A percentile compares a stretch with the other conserved stretches of the same genome.
Evolutionary conservation across 2,329 filamentous ascomycete species (phyloP).

Genomic region (Graphilbum ipis-grandicollis): DNA sequence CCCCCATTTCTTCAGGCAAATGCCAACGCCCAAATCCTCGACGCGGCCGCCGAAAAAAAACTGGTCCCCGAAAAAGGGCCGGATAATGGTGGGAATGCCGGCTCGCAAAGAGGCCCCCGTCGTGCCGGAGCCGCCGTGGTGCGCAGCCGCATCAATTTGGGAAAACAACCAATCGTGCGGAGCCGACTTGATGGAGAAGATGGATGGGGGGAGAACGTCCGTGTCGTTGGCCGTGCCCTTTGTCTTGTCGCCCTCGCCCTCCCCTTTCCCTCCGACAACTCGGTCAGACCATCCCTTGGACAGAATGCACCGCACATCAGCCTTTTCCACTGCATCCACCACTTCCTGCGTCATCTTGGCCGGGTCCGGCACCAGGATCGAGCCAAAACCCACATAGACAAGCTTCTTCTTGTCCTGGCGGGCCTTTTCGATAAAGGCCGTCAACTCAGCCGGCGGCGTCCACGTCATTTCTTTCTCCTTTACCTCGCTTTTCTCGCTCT

Average conservation of each 20-base stretch:
- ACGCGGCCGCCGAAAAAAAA: conserved; percentile 87
- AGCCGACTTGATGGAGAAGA: conserved; percentile 74
- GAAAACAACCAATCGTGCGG: conserved; percentile 95
- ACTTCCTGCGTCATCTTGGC: conserved; percentile 82
- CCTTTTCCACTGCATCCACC: conserved; percentile 75
- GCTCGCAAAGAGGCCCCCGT: conserved; percentile 85
- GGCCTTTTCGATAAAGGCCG: conserved; percentile 69
- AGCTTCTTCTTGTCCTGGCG: conserved; percentile 72
- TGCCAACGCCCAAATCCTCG: conserved; percentile 83
- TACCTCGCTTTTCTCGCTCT: neutral
- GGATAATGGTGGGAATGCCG: conserved; percentile 83
- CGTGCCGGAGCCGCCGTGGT: conserved; percentile 88
- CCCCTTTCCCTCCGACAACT: conserved; percentile 13
- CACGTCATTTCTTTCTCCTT: conserved; percentile 24
- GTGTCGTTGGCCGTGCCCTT: neutral
- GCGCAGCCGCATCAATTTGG: conserved; percentile 84
- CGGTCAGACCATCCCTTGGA: conserved; percentile 97
- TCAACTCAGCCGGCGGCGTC: conserved; percentile 58
- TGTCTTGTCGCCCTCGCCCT: neutral
- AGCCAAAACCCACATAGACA: conserved; percentile 94
- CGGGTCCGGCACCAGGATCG: conserved; percentile 84
- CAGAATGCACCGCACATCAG: conserved; percentile 84
- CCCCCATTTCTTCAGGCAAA: conserved; percentile 78
- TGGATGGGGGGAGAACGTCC: conserved; percentile 58
- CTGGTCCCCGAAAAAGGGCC: conserved; percentile 95